Conservation (phyloP, 2,329 filamentous ascomycete species). For the Paradendryphiella salina region DNA sequence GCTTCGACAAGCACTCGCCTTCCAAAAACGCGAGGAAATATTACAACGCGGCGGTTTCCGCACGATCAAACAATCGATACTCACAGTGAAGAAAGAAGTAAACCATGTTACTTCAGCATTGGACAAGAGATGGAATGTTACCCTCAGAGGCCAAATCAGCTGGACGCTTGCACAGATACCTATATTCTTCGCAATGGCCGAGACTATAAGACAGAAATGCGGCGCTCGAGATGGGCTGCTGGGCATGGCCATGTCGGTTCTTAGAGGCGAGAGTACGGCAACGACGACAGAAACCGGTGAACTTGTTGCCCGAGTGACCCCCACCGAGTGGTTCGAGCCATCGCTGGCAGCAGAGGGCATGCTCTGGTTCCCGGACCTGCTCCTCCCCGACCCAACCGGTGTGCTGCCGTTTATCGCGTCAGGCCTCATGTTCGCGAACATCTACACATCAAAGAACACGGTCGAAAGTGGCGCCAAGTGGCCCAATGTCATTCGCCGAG, state of each 20-base stretch:
- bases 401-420: constrained; percentile 56
- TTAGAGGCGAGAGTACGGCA: constrained; percentile 9
- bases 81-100: constrained; percentile 18
- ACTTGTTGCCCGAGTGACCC: constrained; percentile 3
- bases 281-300: constrained; percentile 11
- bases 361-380: constrained; percentile 63
- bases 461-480: constrained; percentile 17
- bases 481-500: constrained; percentile 27
- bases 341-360: constrained; percentile 60
- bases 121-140: constrained; percentile 39
- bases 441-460: constrained; percentile 41
- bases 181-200: constrained; percentile 45
- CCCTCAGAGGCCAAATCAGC: constrained; percentile 26
- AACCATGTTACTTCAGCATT: constrained; percentile 29
- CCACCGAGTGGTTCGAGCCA: constrained; percentile 50
- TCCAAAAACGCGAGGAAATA: constrained; percentile 30
- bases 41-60: constrained; percentile 25
- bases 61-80: constrained; percentile 21
- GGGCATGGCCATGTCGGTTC: constrained; percentile 24
- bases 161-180: constrained; percentile 43
- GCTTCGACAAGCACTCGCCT: constrained; percentile 38
- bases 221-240: constrained; percentile 38
- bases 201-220: constrained; percentile 44
- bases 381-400: constrained; percentile 56
- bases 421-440: constrained; percentile 54